Percentiles rank a stretch among this genome's conserved stretches.
Evolutionary conservation across 1,284 basidiomycete genomes (phyloP).

Genomic region (Sanguinoderma infundibulare): DNA sequence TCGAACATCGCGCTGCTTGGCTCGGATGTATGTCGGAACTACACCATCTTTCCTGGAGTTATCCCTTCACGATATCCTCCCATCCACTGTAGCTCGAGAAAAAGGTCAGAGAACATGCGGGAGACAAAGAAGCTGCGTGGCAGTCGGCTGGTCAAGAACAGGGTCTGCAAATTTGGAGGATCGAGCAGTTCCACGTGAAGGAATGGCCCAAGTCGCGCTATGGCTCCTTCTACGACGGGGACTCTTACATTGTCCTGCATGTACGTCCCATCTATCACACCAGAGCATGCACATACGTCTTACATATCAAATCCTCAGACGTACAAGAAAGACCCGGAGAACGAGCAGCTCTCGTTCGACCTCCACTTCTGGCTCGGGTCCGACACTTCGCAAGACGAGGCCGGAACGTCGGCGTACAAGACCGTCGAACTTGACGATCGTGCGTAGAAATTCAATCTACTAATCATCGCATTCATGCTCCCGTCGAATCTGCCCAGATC

Average conservation of each 20-base stretch:
- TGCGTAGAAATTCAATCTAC: constrained; percentile 39
- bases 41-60: background rate
- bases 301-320: constrained; percentile 39
- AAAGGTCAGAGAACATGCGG: constrained; percentile 56
- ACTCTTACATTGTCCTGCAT: constrained; percentile 67
- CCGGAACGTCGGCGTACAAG: constrained; percentile 69
- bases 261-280: constrained; percentile 38
- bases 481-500: constrained; percentile 38
- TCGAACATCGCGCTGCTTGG: constrained; percentile 66
- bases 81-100: constrained; percentile 52
- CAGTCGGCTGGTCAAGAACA: constrained; percentile 44
- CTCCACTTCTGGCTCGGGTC: constrained; percentile 71
- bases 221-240: constrained; percentile 65
- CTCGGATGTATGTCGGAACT: constrained; percentile 52
- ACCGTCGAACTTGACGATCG: constrained; percentile 71
- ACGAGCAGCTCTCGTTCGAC: constrained; percentile 55
- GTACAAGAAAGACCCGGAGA: constrained; percentile 55
- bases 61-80: background rate
- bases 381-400: constrained; percentile 65
- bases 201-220: constrained; percentile 55
- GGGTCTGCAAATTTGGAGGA: constrained; percentile 61
- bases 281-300: background rate
- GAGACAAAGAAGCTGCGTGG: constrained; percentile 59
- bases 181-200: constrained; percentile 60
- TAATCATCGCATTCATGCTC: no score